Conservation (phyloP, 331 rosid genomes). For the Arachis monticola region DNA sequence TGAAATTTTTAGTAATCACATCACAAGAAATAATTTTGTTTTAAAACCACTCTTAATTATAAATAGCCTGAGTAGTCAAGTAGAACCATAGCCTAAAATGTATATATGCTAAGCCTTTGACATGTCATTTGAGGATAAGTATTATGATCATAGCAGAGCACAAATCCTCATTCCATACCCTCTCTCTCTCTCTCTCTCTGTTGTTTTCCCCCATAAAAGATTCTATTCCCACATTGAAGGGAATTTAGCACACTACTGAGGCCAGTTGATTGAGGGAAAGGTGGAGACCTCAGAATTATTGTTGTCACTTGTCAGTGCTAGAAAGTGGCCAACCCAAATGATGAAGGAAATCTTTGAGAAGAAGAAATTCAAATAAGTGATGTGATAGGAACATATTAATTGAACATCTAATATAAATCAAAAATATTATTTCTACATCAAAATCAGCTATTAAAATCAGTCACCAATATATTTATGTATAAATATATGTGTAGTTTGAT, state of each 20-base stretch:
- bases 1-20: background rate
- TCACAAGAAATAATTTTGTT: background rate
- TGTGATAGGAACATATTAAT: too few relatives aligned
- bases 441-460: too few relatives aligned
- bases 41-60: background rate
- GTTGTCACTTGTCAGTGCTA: background rate
- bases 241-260: conserved; percentile 21
- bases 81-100: background rate
- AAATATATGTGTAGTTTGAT: too few relatives aligned
- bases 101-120: background rate
- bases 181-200: too few relatives aligned
- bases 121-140: background rate
- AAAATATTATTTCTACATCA: too few relatives aligned
- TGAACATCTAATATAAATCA: too few relatives aligned
- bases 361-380: background rate
- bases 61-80: background rate
- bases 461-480: too few relatives aligned
- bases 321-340: conserved; percentile 15
- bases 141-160: background rate
- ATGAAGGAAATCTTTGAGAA: background rate
- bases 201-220: background rate
- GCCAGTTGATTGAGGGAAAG: conserved; percentile 11
- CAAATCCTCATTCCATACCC: conserved; percentile 22
- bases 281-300: conserved; percentile 26
- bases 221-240: conserved; percentile 34